Evolutionary conservation across 2,329 filamentous ascomycete genomes (phyloP).

Genomic region (Trichoderma simmonsii): DNA sequence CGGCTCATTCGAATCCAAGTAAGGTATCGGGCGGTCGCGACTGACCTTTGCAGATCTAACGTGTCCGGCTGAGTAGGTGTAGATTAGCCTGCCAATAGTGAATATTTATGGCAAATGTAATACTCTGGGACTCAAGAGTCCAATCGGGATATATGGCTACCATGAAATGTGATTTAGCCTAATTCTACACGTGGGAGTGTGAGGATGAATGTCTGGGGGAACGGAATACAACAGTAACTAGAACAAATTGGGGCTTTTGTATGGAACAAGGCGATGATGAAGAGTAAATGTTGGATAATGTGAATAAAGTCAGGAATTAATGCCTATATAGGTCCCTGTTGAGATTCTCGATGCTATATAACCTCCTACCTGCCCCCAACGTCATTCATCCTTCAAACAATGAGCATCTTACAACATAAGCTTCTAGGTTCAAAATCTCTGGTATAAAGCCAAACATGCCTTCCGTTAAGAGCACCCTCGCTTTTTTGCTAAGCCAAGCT

Average conservation of each 20-base stretch:
- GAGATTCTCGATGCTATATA: not conserved
- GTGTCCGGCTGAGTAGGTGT: not conserved
- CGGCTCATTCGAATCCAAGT: not conserved
- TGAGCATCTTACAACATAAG: not conserved
- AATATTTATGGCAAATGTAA: not conserved
- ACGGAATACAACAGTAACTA: not conserved
- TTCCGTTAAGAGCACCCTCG: not conserved
- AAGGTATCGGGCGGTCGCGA: not conserved
- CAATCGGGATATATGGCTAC: not conserved
- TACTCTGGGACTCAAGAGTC: not conserved
- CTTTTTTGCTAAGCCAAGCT: not conserved
- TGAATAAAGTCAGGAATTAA: not conserved
- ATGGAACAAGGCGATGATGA: not conserved
- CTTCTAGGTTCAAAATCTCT: not conserved
- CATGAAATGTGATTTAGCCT: not conserved
- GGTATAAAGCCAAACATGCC: not conserved
- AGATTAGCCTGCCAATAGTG: slow-evolving; percentile 3
- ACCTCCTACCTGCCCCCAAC: not conserved
- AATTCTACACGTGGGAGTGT: not conserved
- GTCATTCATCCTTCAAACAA: not conserved
- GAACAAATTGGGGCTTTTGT: not conserved
- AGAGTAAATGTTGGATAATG: not conserved
- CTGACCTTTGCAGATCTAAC: not conserved
- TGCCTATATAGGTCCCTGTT: not conserved
- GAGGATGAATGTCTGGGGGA: not conserved